These are phyloP conservation scores for Henckelia pumila DNA, from an alignment of 257 asterid genomes.

Conservation along the genomic window DNA sequence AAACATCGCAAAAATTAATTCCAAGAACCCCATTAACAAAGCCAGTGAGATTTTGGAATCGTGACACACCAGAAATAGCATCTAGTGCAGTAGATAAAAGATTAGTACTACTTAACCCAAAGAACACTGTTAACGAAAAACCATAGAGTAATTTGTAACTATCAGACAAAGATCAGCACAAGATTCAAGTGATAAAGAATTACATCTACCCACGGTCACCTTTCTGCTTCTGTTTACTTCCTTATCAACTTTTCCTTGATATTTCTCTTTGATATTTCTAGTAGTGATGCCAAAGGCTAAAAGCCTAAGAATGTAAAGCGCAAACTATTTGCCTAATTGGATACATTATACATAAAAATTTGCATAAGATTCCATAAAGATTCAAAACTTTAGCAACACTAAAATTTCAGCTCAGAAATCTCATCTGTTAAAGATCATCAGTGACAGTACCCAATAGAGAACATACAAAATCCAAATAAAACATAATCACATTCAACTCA, in stretches of 20 bases:
- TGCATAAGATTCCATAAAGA: not conserved
- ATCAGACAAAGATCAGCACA: not conserved
- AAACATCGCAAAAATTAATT: not conserved
- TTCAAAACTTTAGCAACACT: not conserved
- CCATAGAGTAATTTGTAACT: not conserved
- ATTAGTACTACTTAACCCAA: not conserved
- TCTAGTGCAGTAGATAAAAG: not conserved
- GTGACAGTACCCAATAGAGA: not conserved
- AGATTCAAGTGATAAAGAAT: constrained; percentile 7
- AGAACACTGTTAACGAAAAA: not conserved
- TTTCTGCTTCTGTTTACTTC: constrained; percentile 14
- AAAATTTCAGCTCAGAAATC: not conserved
- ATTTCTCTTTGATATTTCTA: not conserved
- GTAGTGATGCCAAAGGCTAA: constrained; percentile 8
- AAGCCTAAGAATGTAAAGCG: not conserved
- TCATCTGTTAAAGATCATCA: constrained; percentile 8
- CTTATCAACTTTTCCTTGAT: constrained; percentile 5
- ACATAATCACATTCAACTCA: not conserved
- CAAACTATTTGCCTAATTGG: constrained; percentile 1
- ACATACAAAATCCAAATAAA: not conserved
- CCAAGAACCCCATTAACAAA: not conserved
- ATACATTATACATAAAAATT: not conserved
- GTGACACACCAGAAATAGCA: not conserved
- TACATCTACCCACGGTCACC: constrained; percentile 20
- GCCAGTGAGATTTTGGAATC: not conserved